phyloP scores from a whole-genome alignment of 1,284 basidiomycete genomes.

The Pyrrhoderma noxium region DNA sequence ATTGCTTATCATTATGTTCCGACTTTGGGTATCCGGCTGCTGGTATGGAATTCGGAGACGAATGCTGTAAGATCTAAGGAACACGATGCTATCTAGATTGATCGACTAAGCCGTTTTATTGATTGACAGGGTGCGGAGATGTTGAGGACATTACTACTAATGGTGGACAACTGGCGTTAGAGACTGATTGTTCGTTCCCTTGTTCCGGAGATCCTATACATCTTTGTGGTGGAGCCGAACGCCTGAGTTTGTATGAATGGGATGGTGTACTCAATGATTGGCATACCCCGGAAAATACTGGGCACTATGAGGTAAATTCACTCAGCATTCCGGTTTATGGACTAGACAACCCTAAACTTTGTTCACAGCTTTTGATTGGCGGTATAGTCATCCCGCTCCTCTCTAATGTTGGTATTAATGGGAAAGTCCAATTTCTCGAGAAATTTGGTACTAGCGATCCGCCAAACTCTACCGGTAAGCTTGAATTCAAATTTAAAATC shows the following conservation, averaged over 20 bases:
- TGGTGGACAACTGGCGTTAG: slow-evolving; percentile 35
- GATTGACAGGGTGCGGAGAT: slow-evolving; percentile 59
- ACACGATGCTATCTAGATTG: background rate
- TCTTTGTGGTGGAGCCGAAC: slow-evolving; percentile 48
- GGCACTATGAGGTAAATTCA: slow-evolving; percentile 44
- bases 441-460: slow-evolving; percentile 46
- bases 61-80: slow-evolving; percentile 19
- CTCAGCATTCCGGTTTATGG: background rate
- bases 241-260: slow-evolving; percentile 49
- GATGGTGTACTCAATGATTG: slow-evolving; percentile 50
- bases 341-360: background rate
- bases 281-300: slow-evolving; percentile 55
- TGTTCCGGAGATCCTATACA: slow-evolving; percentile 64
- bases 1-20: slow-evolving; percentile 57
- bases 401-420: slow-evolving; percentile 67
- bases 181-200: slow-evolving; percentile 46
- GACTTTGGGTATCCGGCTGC: slow-evolving; percentile 59
- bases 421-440: slow-evolving; percentile 71
- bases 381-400: slow-evolving; percentile 66
- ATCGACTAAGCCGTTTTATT: background rate
- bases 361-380: slow-evolving; percentile 45
- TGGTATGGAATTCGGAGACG: slow-evolving; percentile 45
- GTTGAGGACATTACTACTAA: slow-evolving; percentile 40
- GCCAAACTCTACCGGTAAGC: slow-evolving; percentile 46
- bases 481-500: background rate